Percentiles rank a stretch among this genome's conserved stretches.
Conservation (phyloP, 23 red algal species). For the Gracilaria vermiculophylla region DNA sequence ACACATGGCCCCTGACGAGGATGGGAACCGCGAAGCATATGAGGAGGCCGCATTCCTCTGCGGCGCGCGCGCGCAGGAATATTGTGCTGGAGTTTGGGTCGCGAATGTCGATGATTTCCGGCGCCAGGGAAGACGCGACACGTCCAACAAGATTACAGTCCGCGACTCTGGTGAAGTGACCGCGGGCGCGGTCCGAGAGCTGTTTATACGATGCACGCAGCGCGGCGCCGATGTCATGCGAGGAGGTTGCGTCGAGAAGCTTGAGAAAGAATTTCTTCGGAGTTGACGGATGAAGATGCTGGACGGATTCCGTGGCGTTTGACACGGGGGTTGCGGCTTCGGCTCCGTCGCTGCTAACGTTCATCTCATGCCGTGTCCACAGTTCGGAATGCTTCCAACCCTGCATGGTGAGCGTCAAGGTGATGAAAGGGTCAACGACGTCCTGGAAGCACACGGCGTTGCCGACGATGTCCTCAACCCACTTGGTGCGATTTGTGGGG, state of each 20-base stretch:
- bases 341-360: constrained; percentile 1
- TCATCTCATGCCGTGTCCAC: constrained; percentile 52
- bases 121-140: constrained; percentile 40
- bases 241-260: constrained; percentile 19
- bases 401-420: constrained; percentile 37
- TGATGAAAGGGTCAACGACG: constrained; percentile 61
- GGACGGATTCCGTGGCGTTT: constrained; percentile 31
- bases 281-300: constrained; percentile 29
- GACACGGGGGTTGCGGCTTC: background rate
- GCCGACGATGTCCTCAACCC: constrained; percentile 57
- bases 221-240: background rate
- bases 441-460: constrained; percentile 23
- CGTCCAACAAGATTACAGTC: constrained; percentile 57
- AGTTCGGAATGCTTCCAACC: constrained; percentile 70
- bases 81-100: constrained; percentile 4
- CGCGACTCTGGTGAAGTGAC: constrained; percentile 17
- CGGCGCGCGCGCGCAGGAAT: constrained; percentile 25
- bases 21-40: constrained; percentile 66
- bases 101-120: constrained; percentile 44
- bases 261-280: constrained; percentile 44
- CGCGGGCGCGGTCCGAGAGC: constrained; percentile 28
- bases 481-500: constrained; percentile 57
- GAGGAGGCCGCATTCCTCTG: constrained; percentile 31
- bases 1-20: constrained; percentile 62
- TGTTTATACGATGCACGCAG: background rate